Conservation (phyloP, 352 stramenopile species). For the Nothophytophthora sp. region DNA sequence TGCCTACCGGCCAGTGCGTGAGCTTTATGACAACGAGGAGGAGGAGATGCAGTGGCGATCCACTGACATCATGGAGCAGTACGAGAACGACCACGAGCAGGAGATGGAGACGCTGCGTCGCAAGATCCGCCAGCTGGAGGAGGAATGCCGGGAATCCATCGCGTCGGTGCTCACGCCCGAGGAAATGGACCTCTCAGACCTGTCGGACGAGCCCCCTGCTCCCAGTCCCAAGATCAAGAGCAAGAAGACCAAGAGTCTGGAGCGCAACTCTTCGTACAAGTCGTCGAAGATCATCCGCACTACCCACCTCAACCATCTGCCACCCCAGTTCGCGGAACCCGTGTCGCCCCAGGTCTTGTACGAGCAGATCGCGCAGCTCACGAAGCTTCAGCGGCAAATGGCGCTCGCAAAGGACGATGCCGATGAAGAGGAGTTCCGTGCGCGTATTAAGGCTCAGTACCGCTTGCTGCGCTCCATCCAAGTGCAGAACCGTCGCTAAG, state of each 20-base stretch:
- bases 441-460: conserved; percentile 65
- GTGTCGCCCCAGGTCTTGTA: conserved; percentile 40
- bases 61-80: conserved; percentile 46
- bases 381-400: conserved; percentile 56
- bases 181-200: conserved; percentile 50
- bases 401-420: conserved; percentile 39
- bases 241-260: conserved; percentile 5
- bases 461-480: conserved; percentile 51
- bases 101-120: conserved; percentile 48
- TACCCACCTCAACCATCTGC: conserved; percentile 17
- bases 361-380: conserved; percentile 55
- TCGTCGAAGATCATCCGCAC: conserved; percentile 15
- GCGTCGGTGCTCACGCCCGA: conserved; percentile 48
- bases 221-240: background rate
- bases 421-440: conserved; percentile 49
- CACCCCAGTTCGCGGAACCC: conserved; percentile 31
- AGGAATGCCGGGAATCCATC: conserved; percentile 60
- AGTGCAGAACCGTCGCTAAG: conserved; percentile 18
- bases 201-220: conserved; percentile 18
- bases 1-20: conserved; percentile 18
- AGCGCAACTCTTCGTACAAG: no score
- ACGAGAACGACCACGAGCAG: conserved; percentile 38
- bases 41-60: conserved; percentile 38
- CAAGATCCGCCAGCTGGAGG: conserved; percentile 45
- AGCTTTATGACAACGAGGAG: conserved; percentile 15